A percentile compares a stretch with the other conserved stretches of the same genome.
phyloP scores from a whole-genome alignment of 2,329 filamentous ascomycete species.

The Trichoderma koningiopsis region DNA sequence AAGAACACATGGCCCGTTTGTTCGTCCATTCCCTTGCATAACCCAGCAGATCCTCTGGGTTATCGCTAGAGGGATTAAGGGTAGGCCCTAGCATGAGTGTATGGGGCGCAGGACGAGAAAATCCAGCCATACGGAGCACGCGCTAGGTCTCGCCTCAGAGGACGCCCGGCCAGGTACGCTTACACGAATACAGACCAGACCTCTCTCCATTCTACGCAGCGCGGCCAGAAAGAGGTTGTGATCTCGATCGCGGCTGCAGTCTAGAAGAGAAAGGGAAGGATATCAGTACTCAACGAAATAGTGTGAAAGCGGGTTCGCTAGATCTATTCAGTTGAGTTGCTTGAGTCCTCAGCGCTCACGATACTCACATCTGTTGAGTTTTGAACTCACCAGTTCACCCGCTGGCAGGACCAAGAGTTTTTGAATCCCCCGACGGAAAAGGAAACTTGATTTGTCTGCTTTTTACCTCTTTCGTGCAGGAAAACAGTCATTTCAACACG shows the following conservation, averaged over 20 bases:
- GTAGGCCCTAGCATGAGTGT: not conserved
- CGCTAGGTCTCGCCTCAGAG: not conserved
- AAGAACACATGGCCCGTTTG: not conserved
- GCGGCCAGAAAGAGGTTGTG: not conserved
- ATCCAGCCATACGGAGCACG: not conserved
- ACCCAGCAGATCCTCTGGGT: not conserved
- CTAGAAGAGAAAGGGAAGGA: not conserved
- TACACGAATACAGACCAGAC: not conserved
- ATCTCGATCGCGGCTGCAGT: not conserved
- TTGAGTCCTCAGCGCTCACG: not conserved
- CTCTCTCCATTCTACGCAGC: not conserved
- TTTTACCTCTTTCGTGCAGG: not conserved
- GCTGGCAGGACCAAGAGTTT: not conserved
- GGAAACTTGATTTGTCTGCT: not conserved
- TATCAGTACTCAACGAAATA: not conserved
- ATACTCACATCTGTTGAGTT: not conserved
- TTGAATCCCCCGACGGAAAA: too few species aligned
- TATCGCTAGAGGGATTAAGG: not conserved
- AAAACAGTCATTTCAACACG: not conserved
- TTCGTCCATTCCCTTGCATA: not conserved
- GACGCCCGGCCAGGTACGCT: conserved; percentile 2
- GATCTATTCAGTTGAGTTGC: not conserved
- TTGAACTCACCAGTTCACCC: not conserved
- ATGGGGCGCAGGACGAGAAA: not conserved
- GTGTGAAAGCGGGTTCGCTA: not conserved